Conservation (phyloP, 2,329 filamentous ascomycete genomes). For the Fusarium secorum region DNA sequence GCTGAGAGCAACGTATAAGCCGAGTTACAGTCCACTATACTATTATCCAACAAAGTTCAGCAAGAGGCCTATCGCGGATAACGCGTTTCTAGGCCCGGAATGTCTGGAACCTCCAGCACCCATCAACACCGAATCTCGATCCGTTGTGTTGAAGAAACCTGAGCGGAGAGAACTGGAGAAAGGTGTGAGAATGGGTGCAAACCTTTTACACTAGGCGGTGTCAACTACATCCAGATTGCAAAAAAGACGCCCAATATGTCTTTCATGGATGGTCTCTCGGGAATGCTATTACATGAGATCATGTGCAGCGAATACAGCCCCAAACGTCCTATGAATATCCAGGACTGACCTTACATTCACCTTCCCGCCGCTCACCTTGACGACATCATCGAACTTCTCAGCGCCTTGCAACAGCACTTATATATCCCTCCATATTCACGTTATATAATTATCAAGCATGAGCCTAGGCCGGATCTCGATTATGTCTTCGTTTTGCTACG, state of each 20-base stretch:
- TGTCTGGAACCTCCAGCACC: background rate
- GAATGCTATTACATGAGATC: no score
- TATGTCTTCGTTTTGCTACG: background rate
- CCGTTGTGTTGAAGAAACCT: background rate
- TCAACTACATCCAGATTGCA: background rate
- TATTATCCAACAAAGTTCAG: background rate
- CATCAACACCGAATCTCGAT: background rate
- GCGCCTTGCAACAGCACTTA: background rate
- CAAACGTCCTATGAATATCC: background rate
- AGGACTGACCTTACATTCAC: accelerated
- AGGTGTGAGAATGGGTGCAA: background rate
- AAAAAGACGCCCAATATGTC: background rate
- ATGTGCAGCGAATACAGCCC: background rate
- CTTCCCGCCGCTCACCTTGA: background rate
- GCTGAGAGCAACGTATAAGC: background rate
- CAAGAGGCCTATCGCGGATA: accelerated
- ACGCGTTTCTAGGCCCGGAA: background rate
- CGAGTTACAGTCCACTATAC: no score
- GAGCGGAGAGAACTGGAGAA: background rate
- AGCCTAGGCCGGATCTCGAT: background rate
- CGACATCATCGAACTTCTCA: background rate
- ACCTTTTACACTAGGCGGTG: background rate
- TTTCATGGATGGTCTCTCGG: accelerated
- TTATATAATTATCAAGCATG: background rate
- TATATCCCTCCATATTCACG: background rate